These are phyloP conservation scores for Penicillium lagena DNA, from an alignment of 495 filamentous ascomycete genomes.

Conservation along the genomic window DNA sequence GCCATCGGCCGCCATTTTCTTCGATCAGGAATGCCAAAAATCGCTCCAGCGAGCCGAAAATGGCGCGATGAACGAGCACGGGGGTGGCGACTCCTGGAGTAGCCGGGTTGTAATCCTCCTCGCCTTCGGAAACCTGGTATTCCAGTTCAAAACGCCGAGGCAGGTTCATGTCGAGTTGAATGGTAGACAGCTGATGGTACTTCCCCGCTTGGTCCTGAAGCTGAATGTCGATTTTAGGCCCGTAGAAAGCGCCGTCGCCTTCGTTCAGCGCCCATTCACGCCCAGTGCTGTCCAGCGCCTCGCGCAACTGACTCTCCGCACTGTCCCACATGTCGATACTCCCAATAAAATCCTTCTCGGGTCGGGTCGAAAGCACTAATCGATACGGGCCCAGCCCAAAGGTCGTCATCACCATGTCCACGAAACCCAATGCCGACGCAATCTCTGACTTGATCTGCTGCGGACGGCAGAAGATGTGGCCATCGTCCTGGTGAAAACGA, in stretches of 20 bases:
- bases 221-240: conserved; percentile 91
- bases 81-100: conserved; percentile 62
- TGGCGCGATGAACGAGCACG: conserved; percentile 82
- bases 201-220: conserved; percentile 78
- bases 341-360: conserved; percentile 71
- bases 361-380: conserved; percentile 75
- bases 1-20: conserved; percentile 74
- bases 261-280: conserved; percentile 65
- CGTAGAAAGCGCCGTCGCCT: conserved; percentile 91
- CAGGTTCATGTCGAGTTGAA: conserved; percentile 91
- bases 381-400: conserved; percentile 70
- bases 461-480: conserved; percentile 89
- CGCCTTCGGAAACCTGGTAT: conserved; percentile 52
- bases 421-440: conserved; percentile 68
- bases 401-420: conserved; percentile 68
- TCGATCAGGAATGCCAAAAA: conserved; percentile 86
- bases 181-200: conserved; percentile 85
- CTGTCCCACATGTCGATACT: conserved; percentile 72
- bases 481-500: conserved; percentile 95
- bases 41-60: conserved; percentile 80
- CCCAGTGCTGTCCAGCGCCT: conserved; percentile 60
- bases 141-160: conserved; percentile 74
- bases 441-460: conserved; percentile 80
- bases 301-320: conserved; percentile 67
- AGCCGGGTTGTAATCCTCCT: conserved; percentile 64